Base-by-base conservation (phyloP, 2,329 filamentous ascomycete species). In the Karstenula rhodostoma region DNA sequence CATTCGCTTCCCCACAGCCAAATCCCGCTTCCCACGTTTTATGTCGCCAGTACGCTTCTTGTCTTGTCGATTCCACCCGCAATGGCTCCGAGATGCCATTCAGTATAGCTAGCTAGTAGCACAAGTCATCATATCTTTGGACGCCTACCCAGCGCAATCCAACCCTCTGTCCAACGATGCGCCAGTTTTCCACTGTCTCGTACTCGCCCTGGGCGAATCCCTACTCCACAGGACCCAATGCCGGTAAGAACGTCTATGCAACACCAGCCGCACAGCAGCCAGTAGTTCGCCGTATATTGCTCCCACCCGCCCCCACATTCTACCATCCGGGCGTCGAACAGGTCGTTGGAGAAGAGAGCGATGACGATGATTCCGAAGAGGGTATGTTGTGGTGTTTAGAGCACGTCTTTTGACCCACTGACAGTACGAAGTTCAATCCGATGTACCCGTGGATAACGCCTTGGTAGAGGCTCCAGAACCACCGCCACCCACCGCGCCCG, bases 1-100 rank as follows among this genome's bases (percentile, higher is more conserved):
- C 52, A 74, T 76, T 75, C 73, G 73, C 68, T 70, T 69, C 73
- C 74, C 73, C 70, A 62, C 72, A 71, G 59, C 69, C 64, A 64
- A 65, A 68, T 70, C 67, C 62, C 66, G 63, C 66, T 69, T 69
- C 70, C 72, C 74, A 77, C 74, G 71, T 77, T 70, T 66, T 64
- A 74, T 73, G 69, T 73, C 63, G 68, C 73, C 62, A 74, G 72
- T 75, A 70, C 67, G 59, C 65, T 60, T 65, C 66, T 69, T 52
- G 65, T 65, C 67, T 17, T 32, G 60, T 67, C 70, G 60, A 69
- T 70, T 66, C 63, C 71, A 62, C 51, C 40, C 56, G 66, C 65
- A 67, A 77, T 77, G 74, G 71, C 69, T 65, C 63, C 56, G 63
- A 64, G 62, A 62, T 67, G 61, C 67, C 61, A 50, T 68, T 68